Evolutionary conservation across 345 rosid genomes (phyloP).

Genomic region (Garcia nutans): DNA sequence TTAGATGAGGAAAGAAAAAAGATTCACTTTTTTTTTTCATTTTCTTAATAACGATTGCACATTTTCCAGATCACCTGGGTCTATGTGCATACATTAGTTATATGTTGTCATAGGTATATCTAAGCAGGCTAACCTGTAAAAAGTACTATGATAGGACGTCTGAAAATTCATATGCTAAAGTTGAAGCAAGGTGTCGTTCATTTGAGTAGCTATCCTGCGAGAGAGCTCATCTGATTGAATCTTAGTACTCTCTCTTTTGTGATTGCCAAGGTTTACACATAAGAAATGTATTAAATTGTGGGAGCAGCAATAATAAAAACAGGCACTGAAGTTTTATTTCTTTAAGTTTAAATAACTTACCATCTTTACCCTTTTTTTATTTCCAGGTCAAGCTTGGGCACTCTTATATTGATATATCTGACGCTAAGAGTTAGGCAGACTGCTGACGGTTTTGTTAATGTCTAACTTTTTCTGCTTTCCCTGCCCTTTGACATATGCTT

Average conservation of each 20-base stretch:
- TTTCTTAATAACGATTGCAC: too few species aligned
- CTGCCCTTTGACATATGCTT: neutral
- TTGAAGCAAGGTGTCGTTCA: neutral
- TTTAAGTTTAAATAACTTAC: neutral
- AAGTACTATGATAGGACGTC: neutral
- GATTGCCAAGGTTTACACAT: neutral
- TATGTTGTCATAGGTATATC: neutral
- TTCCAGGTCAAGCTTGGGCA: conserved; percentile 84
- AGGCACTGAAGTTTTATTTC: neutral
- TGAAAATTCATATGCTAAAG: too few species aligned
- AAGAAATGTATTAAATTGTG: neutral
- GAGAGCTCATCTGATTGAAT: neutral
- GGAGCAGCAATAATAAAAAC: neutral
- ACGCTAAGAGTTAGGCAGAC: conserved; percentile 73
- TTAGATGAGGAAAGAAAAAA: too few species aligned
- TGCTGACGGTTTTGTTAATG: conserved; percentile 46
- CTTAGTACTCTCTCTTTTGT: neutral
- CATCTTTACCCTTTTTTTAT: neutral
- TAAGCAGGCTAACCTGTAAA: neutral
- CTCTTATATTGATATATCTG: conserved; percentile 77
- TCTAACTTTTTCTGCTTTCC: conserved; percentile 23
- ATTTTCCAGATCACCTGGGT: neutral
- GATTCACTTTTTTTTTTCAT: too few species aligned
- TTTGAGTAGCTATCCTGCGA: neutral
- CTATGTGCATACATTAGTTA: neutral